Base-by-base conservation (phyloP, 768 basidiomycete species). In the Lactifluus hygrophoroides region DNA sequence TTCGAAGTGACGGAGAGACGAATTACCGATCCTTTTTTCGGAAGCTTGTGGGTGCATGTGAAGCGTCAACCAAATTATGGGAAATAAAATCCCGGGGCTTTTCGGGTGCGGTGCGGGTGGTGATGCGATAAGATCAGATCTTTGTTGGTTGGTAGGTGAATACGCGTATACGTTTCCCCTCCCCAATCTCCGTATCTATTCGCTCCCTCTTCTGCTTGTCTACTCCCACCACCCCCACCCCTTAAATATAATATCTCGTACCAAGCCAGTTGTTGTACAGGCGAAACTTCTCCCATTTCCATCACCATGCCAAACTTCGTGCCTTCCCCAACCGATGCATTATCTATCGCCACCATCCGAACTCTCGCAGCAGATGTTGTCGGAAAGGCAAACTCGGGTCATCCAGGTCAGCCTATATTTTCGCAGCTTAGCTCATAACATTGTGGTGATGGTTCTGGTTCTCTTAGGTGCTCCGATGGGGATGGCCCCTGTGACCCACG, bases 311-410 rank as follows among this genome's bases (percentile, higher is more conserved):
- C 78, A 56, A 66, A 51, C 0, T 79, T 78, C 68, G 61, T 59
- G 43, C 56, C 72, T 43, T 62, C 72, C 17, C 47, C 66, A 58
- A 63, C 76, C 51, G 88, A 90, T 69, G 75, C 80, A 60, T 67
- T 77, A 56, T 77, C 83, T 65, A 76, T 89, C 64, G 80, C 84
- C 56, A 86, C 86, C 55, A 90, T 88, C 71, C 84, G 88, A 58
- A 80, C 83, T 42, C 82, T 90, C 60, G 84, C 87, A 55, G 85
- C 81, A 37, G 86, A 86, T 75, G 78, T 84, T 65, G 88, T 90
- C 47, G 84, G 73, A 64, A 89, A 91, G 74, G 88, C 92, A 67
- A 95, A 95, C 82, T 93, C 90, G 65, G 93, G 93, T 57, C 93
- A 94, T 73, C 93, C 90, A 61, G 91, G 91, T 86, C 60, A 49